Conservation (phyloP, 208 protist genomes). For the Acanthamoeba lenticulata region DNA sequence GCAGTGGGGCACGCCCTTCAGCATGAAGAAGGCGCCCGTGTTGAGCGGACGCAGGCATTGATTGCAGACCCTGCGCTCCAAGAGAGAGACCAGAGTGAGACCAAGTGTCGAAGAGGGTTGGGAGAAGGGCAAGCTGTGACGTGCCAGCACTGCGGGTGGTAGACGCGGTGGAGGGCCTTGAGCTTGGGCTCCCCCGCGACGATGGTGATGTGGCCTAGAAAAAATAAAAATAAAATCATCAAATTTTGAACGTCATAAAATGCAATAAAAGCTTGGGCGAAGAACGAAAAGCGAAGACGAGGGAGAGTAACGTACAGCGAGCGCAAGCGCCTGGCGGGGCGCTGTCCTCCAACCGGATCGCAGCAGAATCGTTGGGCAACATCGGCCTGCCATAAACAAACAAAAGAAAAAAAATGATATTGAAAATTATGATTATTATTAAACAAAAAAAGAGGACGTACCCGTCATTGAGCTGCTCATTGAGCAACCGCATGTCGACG, state of each 20-base stretch:
- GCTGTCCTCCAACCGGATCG: background rate
- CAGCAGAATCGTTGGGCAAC: background rate
- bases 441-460: background rate
- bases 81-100: background rate
- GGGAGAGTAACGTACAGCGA: background rate
- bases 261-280: background rate
- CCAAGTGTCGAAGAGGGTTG: background rate
- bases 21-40: slow-evolving; percentile 18
- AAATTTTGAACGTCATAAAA: background rate
- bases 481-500: background rate
- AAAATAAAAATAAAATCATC: background rate
- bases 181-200: background rate
- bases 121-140: background rate
- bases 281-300: background rate
- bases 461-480: background rate
- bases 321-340: background rate
- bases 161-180: background rate
- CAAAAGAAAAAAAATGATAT: background rate
- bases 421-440: background rate
- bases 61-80: background rate
- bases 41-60: slow-evolving; percentile 4
- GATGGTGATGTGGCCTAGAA: background rate
- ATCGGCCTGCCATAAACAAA: background rate
- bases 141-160: background rate
- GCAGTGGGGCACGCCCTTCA: slow-evolving; percentile 5